A percentile compares a stretch with the other conserved stretches of the same genome.
Evolutionary conservation across 2,329 filamentous ascomycete species (phyloP).

Genomic region (Fusarium sp.): DNA sequence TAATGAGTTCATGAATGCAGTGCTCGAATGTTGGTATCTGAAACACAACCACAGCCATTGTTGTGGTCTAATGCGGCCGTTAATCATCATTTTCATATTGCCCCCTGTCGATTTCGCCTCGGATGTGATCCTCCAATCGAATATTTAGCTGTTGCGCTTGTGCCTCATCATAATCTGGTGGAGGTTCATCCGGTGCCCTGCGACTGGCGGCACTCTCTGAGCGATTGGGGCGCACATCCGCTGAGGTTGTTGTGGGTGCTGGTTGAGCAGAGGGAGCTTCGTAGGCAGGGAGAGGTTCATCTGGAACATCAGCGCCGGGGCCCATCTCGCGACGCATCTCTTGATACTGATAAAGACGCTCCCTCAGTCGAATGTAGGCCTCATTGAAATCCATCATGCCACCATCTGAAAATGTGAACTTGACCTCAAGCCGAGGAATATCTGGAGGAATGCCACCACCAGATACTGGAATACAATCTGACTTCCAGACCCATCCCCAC

Average conservation of each 20-base stretch:
- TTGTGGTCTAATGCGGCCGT: slow-evolving; percentile 39
- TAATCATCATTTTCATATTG: slow-evolving; percentile 50
- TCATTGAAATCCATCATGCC: slow-evolving; percentile 94
- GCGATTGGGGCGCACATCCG: slow-evolving; percentile 50
- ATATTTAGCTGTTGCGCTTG: slow-evolving; percentile 78
- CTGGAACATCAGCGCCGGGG: slow-evolving; percentile 75
- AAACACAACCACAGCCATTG: slow-evolving; percentile 40
- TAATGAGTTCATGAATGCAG: slow-evolving; percentile 40
- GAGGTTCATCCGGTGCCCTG: slow-evolving; percentile 78
- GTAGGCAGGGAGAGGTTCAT: slow-evolving; percentile 92
- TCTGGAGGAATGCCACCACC: slow-evolving; percentile 86
- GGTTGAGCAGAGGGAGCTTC: slow-evolving; percentile 67
- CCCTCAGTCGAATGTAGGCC: slow-evolving; percentile 86
- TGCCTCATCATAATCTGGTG: slow-evolving; percentile 92
- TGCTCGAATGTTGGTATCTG: slow-evolving; percentile 46
- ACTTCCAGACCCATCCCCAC: slow-evolving; percentile 94
- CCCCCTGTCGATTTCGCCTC: slow-evolving; percentile 78
- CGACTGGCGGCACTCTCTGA: slow-evolving; percentile 58
- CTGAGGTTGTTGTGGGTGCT: slow-evolving; percentile 46
- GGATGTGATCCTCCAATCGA: slow-evolving; percentile 78
- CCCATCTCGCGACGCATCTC: slow-evolving; percentile 80
- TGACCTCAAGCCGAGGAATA: slow-evolving; percentile 82
- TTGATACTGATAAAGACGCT: slow-evolving; percentile 84
- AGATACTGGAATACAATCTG: slow-evolving; percentile 82
- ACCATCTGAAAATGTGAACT: slow-evolving; percentile 92